Evolutionary conservation across 164 flowering plant species (phyloP).

Genomic region (Kingdonia uniflora): DNA sequence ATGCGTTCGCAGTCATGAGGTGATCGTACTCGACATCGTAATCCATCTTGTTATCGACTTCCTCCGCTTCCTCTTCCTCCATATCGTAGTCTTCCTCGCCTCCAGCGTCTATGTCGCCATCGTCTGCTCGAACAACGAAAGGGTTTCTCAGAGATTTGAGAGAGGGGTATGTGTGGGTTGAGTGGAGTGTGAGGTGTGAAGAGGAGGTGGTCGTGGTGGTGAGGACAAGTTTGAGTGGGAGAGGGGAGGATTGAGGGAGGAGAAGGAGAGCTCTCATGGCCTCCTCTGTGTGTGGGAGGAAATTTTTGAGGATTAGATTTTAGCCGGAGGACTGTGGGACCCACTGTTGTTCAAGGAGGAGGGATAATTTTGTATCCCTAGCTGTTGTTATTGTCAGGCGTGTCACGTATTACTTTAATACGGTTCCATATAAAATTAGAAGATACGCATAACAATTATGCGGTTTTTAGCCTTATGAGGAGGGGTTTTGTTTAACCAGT

Average conservation of each 20-base stretch:
- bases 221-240: not conserved
- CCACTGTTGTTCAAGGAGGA: too few relatives aligned
- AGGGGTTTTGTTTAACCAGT: too few relatives aligned
- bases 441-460: too few relatives aligned
- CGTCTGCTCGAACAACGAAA: slow-evolving; percentile 50
- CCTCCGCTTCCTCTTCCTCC: slow-evolving; percentile 84
- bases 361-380: too few relatives aligned
- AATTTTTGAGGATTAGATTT: too few relatives aligned
- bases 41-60: slow-evolving; percentile 80
- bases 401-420: too few relatives aligned
- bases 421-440: too few relatives aligned
- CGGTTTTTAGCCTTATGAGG: too few relatives aligned
- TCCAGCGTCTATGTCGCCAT: slow-evolving; percentile 59
- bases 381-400: too few relatives aligned
- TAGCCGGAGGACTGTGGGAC: too few relatives aligned
- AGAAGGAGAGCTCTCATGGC: slow-evolving; percentile 2
- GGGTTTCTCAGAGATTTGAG: slow-evolving; percentile 7
- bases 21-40: slow-evolving; percentile 80
- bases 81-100: slow-evolving; percentile 59
- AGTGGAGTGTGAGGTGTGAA: slow-evolving; percentile 1
- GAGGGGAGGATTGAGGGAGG: not conserved
- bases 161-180: slow-evolving; percentile 3
- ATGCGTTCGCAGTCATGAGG: slow-evolving; percentile 10
- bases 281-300: too few relatives aligned
- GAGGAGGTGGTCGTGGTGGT: slow-evolving; percentile 9